Conservation (phyloP, 495 filamentous ascomycete genomes). For the Aeminium ludgeri region DNA sequence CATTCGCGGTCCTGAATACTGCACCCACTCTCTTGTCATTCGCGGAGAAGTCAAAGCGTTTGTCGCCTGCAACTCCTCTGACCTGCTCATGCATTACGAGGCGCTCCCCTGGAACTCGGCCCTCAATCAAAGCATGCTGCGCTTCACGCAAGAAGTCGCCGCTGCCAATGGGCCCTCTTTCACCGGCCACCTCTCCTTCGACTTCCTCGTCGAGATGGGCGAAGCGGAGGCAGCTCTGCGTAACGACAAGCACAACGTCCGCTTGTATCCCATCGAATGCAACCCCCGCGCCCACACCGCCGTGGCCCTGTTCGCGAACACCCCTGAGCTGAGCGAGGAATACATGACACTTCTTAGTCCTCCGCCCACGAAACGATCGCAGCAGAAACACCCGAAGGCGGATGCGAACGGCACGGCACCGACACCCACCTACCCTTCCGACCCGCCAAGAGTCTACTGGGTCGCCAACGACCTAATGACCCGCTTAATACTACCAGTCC, state of each 20-base stretch:
- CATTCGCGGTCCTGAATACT: slow-evolving; percentile 45
- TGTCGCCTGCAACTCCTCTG: slow-evolving; percentile 40
- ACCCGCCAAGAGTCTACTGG: slow-evolving; percentile 35
- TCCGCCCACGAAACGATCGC: neutral
- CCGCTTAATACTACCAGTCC: slow-evolving; percentile 30
- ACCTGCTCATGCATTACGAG: slow-evolving; percentile 45
- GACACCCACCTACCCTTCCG: slow-evolving; percentile 18
- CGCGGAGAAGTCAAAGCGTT: slow-evolving; percentile 44
- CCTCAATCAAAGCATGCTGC: slow-evolving; percentile 40
- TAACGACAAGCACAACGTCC: slow-evolving; percentile 4
- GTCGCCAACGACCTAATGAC: slow-evolving; percentile 41
- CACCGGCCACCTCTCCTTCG: slow-evolving; percentile 55
- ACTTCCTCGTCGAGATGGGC: slow-evolving; percentile 36
- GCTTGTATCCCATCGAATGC: slow-evolving; percentile 44
- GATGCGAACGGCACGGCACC: slow-evolving; percentile 8
- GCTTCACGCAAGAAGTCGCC: slow-evolving; percentile 43
- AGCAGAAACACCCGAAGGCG: slow-evolving; percentile 5
- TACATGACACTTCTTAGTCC: slow-evolving; percentile 16
- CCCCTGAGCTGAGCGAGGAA: slow-evolving; percentile 14
- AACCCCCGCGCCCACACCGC: slow-evolving; percentile 47
- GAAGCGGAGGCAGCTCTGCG: slow-evolving; percentile 17
- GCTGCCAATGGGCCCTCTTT: slow-evolving; percentile 29
- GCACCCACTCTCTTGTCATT: slow-evolving; percentile 50
- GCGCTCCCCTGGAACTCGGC: slow-evolving; percentile 35
- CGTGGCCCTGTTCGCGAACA: slow-evolving; percentile 32